Base-by-base conservation (phyloP, 2,329 filamentous ascomycete species). In the Fusarium piperis region DNA sequence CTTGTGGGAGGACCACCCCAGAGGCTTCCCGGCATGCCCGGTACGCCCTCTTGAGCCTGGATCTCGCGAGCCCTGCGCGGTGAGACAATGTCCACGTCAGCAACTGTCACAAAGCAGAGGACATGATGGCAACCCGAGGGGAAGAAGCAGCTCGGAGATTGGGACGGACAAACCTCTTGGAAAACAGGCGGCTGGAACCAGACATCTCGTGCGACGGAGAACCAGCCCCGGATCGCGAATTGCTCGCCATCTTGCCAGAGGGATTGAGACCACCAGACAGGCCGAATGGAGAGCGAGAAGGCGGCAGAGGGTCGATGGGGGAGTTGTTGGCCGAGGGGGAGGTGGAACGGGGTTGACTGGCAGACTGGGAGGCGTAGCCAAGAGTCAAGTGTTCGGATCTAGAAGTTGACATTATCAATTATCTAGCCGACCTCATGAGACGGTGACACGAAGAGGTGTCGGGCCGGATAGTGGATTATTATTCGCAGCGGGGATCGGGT, bases 1-100 rank as follows among this genome's bases (percentile, higher is more conserved):
- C 95, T 98, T 62, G 95, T 97, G 55, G 96, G 95, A 73, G 96
- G 95, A 12, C 96, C 95, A 87, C 94, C 94, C 96, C 96, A 98
- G 46, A 92, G 92, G 78, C 91, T 90, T 59, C 92, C 82, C 81
- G 86, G 87, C 77, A 89, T 87, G 78, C 87, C 91, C 79, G 86
- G 85, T 56, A 97, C 87, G 58, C 95, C 95, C 88, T 98, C 95
- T 84, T 98, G 95, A 61, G 95, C 95, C 85, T 98, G 95, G 70
- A 98, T 98, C 83, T 99, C 96, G 81, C 96, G 90, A 74, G 96
- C 95, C 79, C 95, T 97, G 69, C n/a, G 18, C 16, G n/a, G 44
- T 59, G 33, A 57, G 44, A 57, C 33, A 67, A 48, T 60, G 35
- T 59, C 57, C 59, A 67, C 28, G 71, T 77, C 57, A 73, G 66